phyloP scores from a whole-genome alignment of 331 rosid species.

The Malus hybrid region DNA sequence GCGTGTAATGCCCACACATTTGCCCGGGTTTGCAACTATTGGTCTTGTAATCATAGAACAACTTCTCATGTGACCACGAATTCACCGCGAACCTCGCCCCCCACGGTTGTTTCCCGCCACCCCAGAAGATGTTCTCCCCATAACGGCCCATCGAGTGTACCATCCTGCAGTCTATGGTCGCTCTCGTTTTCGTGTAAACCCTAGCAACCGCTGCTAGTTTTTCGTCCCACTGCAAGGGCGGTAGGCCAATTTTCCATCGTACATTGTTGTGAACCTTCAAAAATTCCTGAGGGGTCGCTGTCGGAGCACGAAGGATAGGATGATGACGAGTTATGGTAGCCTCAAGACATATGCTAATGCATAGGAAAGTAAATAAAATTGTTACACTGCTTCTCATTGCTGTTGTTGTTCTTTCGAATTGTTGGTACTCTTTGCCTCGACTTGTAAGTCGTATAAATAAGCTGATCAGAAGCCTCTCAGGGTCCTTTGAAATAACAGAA shows the following conservation, averaged over 20 bases:
- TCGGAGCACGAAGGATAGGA: neutral
- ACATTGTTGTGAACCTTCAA: neutral
- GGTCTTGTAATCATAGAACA: neutral
- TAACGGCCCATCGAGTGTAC: slow-evolving; percentile 29
- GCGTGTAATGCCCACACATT: slow-evolving; percentile 44
- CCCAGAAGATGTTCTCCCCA: slow-evolving; percentile 45
- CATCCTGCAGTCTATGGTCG: slow-evolving; percentile 18
- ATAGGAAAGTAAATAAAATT: neutral
- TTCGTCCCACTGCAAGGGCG: neutral
- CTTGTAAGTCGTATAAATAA: neutral
- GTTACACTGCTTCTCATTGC: neutral
- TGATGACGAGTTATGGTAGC: neutral
- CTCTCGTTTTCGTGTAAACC: neutral
- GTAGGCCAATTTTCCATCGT: neutral
- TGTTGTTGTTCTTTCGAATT: neutral
- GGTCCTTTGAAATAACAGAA: neutral
- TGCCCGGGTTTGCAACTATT: slow-evolving; percentile 16
- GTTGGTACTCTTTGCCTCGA: neutral
- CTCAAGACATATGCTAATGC: neutral
- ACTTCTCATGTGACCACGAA: slow-evolving; percentile 19
- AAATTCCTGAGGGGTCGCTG: neutral
- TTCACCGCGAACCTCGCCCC: slow-evolving; percentile 22
- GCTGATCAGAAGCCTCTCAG: neutral
- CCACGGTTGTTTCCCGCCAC: slow-evolving; percentile 17
- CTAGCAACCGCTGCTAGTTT: neutral